Conservation (phyloP, 768 basidiomycete species). For the Trametes sanguinea region DNA sequence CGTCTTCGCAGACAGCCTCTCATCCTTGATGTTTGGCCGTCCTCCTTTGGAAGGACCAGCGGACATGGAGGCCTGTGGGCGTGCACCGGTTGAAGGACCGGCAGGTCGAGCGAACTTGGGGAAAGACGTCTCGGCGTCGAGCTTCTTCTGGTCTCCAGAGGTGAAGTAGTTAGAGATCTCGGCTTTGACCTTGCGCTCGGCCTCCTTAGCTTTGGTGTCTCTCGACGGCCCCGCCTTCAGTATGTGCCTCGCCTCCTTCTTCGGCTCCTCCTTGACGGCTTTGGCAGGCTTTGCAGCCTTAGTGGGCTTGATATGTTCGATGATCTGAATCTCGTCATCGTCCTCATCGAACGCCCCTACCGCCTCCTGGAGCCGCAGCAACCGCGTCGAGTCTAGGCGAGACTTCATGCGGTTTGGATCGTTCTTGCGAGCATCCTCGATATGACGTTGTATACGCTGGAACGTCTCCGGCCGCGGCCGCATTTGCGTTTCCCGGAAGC, state of each 20-base stretch:
- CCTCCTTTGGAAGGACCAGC: neutral
- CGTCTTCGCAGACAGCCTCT: conserved; percentile 18
- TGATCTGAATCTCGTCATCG: conserved; percentile 60
- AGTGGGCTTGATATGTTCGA: conserved; percentile 39
- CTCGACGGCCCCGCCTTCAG: conserved; percentile 6
- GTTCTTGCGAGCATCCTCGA: conserved; percentile 58
- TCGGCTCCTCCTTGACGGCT: conserved; percentile 13
- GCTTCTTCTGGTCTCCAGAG: conserved; percentile 37
- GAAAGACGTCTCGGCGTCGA: conserved; percentile 39
- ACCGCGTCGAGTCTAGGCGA: conserved; percentile 56
- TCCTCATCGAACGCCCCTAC: conserved; percentile 64
- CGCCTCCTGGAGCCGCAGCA: conserved; percentile 66
- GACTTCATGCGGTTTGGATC: conserved; percentile 49
- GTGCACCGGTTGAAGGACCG: neutral
- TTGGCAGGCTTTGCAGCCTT: neutral
- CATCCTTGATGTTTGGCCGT: conserved; percentile 10
- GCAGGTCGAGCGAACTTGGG: conserved; percentile 40
- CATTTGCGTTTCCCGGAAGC: conserved; percentile 66
- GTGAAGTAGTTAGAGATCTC: conserved; percentile 28
- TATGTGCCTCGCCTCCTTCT: conserved; percentile 17
- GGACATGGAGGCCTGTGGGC: neutral
- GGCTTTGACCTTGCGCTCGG: conserved; percentile 14
- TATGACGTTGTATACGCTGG: conserved; percentile 65
- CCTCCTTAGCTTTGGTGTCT: conserved; percentile 2
- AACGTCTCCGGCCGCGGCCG: conserved; percentile 57